These are phyloP conservation scores for Suillus discolor DNA, from an alignment of 768 basidiomycete species.

Conservation along the genomic window DNA sequence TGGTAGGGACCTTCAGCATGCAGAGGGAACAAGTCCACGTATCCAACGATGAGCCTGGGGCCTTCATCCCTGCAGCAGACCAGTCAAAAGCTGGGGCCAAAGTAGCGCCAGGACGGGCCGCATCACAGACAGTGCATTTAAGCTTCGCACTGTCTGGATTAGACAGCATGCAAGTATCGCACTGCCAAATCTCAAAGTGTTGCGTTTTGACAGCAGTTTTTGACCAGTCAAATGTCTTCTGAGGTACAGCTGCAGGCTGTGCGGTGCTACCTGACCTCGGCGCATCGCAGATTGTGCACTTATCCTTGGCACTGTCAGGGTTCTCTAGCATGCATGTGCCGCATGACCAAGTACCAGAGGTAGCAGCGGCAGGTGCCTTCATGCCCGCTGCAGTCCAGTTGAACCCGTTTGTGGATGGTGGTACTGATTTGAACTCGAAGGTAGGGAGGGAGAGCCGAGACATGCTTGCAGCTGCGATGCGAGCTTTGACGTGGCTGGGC, in stretches of 20 bases:
- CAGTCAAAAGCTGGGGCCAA: slow-evolving; percentile 35
- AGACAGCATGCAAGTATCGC: slow-evolving; percentile 40
- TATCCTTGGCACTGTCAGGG: slow-evolving; percentile 38
- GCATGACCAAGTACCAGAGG: slow-evolving; percentile 56
- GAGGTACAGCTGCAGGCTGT: slow-evolving; percentile 12
- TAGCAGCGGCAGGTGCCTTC: slow-evolving; percentile 41
- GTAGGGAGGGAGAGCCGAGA: slow-evolving; percentile 48
- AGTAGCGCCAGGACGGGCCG: slow-evolving; percentile 32
- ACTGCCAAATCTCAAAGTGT: slow-evolving; percentile 38
- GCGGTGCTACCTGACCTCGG: slow-evolving; percentile 31
- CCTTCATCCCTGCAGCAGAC: slow-evolving; percentile 39
- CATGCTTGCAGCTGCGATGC: slow-evolving; percentile 42
- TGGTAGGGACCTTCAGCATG: slow-evolving; percentile 45
- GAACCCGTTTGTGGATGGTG: slow-evolving; percentile 43
- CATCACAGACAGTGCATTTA: slow-evolving; percentile 56
- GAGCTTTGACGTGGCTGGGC: slow-evolving; percentile 24
- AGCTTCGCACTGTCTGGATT: slow-evolving; percentile 47
- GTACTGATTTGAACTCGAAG: slow-evolving; percentile 35
- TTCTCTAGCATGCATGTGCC: slow-evolving; percentile 48
- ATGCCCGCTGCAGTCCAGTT: slow-evolving; percentile 66
- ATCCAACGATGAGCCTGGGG: slow-evolving; percentile 16
- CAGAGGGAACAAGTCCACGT: slow-evolving; percentile 45
- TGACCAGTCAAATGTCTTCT: slow-evolving; percentile 39
- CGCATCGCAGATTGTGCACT: slow-evolving; percentile 49
- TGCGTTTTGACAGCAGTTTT: slow-evolving; percentile 37